phyloP scores from a whole-genome alignment of 148 eudicot genomes.

The Simmondsia chinensis region DNA sequence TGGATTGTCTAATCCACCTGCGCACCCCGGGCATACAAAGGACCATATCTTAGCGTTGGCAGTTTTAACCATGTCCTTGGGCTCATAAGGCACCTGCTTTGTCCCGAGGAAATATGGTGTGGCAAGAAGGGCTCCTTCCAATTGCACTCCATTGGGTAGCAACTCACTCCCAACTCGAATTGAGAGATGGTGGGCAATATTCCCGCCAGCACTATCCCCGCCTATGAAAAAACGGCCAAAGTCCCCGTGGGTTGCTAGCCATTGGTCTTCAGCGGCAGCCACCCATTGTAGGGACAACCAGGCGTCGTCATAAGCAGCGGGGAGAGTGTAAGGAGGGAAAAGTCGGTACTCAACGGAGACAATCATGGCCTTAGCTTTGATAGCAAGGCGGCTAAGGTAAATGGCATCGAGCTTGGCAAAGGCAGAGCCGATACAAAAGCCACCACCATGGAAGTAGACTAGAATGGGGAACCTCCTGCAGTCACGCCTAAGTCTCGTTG shows the following conservation, averaged over 20 bases:
- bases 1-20: conserved; percentile 25
- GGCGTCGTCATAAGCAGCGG: conserved; percentile 30
- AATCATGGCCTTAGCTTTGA: too few species aligned
- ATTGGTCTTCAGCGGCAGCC: conserved; percentile 17
- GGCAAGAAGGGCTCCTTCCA: conserved; percentile 26
- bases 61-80: background rate
- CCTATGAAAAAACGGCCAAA: conserved; percentile 27
- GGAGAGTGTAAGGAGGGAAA: conserved; percentile 24
- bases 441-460: too few species aligned
- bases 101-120: conserved; percentile 45
- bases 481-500: too few species aligned
- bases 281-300: conserved; percentile 34
- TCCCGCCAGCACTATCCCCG: conserved; percentile 53
- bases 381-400: too few species aligned
- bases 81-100: conserved; percentile 13
- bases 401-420: too few species aligned
- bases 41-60: conserved; percentile 28
- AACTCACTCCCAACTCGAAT: conserved; percentile 34
- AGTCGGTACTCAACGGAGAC: conserved; percentile 34
- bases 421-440: too few species aligned
- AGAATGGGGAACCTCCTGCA: too few species aligned
- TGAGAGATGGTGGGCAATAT: conserved; percentile 36
- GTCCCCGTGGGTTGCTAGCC: conserved; percentile 27
- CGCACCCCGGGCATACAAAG: conserved; percentile 21
- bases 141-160: conserved; percentile 6